Conservation (phyloP, 1,139 yeast genomes). For the Pneumocystis oryctolagi region DNA sequence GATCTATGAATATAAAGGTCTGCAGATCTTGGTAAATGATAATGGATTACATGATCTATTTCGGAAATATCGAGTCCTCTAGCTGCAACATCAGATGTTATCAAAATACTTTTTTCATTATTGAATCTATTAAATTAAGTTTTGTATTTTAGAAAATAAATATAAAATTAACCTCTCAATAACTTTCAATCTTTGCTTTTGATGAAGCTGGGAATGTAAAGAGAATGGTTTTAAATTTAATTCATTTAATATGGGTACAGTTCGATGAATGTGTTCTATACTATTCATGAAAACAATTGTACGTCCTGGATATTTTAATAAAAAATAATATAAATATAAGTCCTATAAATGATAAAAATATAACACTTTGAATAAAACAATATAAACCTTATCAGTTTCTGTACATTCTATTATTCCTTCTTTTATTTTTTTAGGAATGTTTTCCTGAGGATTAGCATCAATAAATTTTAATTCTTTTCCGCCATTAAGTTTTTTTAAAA, state of each 20-base stretch:
- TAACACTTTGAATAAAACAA: background rate
- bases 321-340: constrained; percentile 72
- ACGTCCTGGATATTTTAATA: constrained; percentile 74
- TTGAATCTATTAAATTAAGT: constrained; percentile 25
- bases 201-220: constrained; percentile 88
- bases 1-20: constrained; percentile 91
- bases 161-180: constrained; percentile 34
- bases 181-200: constrained; percentile 76
- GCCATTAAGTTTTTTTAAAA: constrained; percentile 26
- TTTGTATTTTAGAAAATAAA: constrained; percentile 42
- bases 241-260: constrained; percentile 59
- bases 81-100: constrained; percentile 97
- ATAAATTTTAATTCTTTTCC: constrained; percentile 39
- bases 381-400: constrained; percentile 48
- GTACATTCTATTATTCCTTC: constrained; percentile 90
- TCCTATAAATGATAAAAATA: constrained; percentile 29
- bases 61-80: constrained; percentile 89
- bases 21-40: constrained; percentile 87
- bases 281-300: constrained; percentile 88
- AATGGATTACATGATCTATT: constrained; percentile 89
- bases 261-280: constrained; percentile 78
- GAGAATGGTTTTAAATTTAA: constrained; percentile 62
- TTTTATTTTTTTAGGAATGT: constrained; percentile 57
- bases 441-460: constrained; percentile 78
- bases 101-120: constrained; percentile 43